phyloP scores from a whole-genome alignment of 768 basidiomycete species.

The Macrocybe gigantea region DNA sequence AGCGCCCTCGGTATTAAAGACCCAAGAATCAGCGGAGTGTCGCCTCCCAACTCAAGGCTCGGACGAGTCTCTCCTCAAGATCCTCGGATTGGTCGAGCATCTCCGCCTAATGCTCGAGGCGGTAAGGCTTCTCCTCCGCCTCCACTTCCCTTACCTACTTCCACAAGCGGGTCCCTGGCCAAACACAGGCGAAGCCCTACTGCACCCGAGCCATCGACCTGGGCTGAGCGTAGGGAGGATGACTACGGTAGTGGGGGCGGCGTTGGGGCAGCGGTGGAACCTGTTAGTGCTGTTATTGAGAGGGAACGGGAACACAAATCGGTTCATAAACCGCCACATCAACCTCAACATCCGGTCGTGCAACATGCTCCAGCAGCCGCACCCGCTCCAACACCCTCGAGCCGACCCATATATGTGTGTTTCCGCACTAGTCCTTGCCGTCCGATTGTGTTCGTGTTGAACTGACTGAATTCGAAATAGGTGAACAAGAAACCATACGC shows the following conservation, averaged over 20 bases:
- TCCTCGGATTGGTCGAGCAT: constrained; percentile 13
- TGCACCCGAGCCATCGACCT: not conserved
- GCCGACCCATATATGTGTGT: too few relatives aligned
- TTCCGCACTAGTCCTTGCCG: too few relatives aligned
- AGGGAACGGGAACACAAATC: constrained; percentile 28
- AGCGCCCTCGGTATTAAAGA: too few relatives aligned
- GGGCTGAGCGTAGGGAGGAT: constrained; percentile 19
- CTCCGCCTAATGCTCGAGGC: constrained; percentile 14
- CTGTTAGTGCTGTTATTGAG: constrained; percentile 24
- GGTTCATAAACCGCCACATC: constrained; percentile 21
- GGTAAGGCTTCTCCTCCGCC: constrained; percentile 26
- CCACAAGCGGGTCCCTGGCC: not conserved
- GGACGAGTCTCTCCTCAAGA: constrained; percentile 16
- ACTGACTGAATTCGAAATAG: constrained; percentile 19
- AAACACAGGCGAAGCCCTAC: not conserved
- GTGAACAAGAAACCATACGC: constrained; percentile 83
- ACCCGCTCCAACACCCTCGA: too few relatives aligned
- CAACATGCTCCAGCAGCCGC: too few relatives aligned
- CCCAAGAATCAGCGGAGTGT: constrained; percentile 1
- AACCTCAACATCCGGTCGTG: too few relatives aligned
- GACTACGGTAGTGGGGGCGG: constrained; percentile 11
- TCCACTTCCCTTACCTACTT: constrained; percentile 22
- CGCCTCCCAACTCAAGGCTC: constrained; percentile 11
- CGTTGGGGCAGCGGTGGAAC: too few relatives aligned
- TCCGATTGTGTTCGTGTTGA: not conserved